Evolutionary conservation across 116 monocot species (phyloP), one percentile per base, ranked within the genome.

Genomic region (Iris pallida): DNA sequence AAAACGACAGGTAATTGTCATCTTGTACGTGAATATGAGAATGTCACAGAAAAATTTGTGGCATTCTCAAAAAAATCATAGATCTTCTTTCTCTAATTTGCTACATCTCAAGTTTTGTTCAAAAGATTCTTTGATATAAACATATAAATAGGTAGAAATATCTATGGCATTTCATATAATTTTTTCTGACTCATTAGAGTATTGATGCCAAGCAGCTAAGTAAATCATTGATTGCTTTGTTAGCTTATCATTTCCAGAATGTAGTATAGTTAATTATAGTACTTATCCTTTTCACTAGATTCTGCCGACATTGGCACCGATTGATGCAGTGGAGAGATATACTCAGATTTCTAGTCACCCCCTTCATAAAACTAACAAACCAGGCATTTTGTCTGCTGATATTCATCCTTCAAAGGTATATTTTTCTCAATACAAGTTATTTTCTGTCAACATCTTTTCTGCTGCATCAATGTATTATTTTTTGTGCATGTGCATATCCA

Each of bases 331-430:
- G 64, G 97, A 98, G 79, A 85, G 80, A 41, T 98, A 78, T 68
- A 98, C 97, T 11, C 97, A 98, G 68, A 76, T 98, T 14, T 92
- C 90, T 61, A 98, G 97, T 80, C 97, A 98, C 80, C 97, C 97
- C 8, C 92, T 98, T 74, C 97, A 98, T 82, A 90, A 88, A 51
- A 98, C 93, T 30, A 92, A 88, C 71, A 98, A 93, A 57, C 92
- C 97, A 55, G 93, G 97, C 75, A 88, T 93, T 73, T 66, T 98
- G 45, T 82, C 90, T 54, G 59, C 75, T 63, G 97, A 98, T 74
- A 88, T 93, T 56, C 93, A 98, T 86, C 85, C 87, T 64, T 85
- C 93, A 51, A 98, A 98, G 97, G 97, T 92, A 68, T 12, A 67
- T 8, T 55, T 48, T 7, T 49, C 20, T 16, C 17, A 30, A 30